phyloP scores from a whole-genome alignment of 768 basidiomycete species.

The Pulveroboletus sp. region DNA sequence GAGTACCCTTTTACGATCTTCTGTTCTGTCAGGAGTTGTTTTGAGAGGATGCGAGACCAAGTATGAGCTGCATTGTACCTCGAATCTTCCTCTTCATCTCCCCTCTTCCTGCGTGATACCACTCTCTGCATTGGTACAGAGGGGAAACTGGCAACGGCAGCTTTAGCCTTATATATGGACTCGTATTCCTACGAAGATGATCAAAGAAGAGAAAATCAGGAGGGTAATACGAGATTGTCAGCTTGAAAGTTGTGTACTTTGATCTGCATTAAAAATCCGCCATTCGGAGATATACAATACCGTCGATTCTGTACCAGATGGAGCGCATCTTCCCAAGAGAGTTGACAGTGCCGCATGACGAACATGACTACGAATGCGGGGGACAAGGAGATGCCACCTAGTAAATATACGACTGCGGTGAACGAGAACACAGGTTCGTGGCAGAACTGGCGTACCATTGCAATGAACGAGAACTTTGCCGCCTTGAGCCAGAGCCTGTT shows the following conservation, averaged over 20 bases:
- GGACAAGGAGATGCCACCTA: conserved; percentile 85
- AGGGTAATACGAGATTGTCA: neutral
- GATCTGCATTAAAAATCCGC: conserved; percentile 88
- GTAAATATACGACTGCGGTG: neutral
- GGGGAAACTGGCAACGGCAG: conserved; percentile 64
- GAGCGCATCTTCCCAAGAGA: conserved; percentile 86
- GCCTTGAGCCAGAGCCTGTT: conserved; percentile 50
- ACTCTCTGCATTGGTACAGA: conserved; percentile 38
- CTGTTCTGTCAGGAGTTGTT: conserved; percentile 26
- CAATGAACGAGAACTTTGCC: conserved; percentile 88
- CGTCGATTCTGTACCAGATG: conserved; percentile 87
- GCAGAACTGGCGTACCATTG: conserved; percentile 55
- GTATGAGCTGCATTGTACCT: conserved; percentile 24
- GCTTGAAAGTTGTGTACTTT: conserved; percentile 50
- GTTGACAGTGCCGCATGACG: conserved; percentile 80
- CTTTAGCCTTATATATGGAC: conserved; percentile 81
- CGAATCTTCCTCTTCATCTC: conserved; percentile 68
- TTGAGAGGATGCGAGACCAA: neutral
- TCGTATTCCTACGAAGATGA: conserved; percentile 71
- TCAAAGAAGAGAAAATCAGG: conserved; percentile 1
- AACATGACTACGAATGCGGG: conserved; percentile 93
- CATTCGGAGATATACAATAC: conserved; percentile 92
- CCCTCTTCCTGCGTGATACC: conserved; percentile 63
- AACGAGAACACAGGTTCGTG: neutral
- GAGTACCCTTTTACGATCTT: conserved; percentile 43